phyloP scores from a whole-genome alignment of 2,329 filamentous ascomycete species.

The Colletotrichum zoysiae region DNA sequence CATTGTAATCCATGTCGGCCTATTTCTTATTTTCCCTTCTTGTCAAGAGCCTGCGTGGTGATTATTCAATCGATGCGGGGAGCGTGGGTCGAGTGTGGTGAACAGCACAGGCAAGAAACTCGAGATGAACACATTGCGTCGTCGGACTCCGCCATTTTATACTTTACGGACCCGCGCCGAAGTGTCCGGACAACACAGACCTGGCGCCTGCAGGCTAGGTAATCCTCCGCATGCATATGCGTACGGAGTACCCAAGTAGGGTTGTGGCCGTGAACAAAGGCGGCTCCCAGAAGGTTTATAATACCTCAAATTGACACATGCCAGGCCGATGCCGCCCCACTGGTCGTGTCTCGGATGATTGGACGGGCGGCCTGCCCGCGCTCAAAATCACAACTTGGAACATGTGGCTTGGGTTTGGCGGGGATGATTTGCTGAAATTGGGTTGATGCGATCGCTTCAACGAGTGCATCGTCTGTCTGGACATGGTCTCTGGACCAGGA shows the following conservation, averaged over 20 bases:
- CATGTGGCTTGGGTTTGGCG: neutral
- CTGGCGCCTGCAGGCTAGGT: slow-evolving; percentile 1
- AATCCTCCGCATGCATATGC: slow-evolving; percentile 1
- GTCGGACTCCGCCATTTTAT: slow-evolving; percentile 26
- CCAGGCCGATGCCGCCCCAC: neutral
- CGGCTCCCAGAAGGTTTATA: neutral
- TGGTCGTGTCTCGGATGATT: neutral
- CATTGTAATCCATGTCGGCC: slow-evolving; percentile 19
- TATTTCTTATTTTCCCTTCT: neutral
- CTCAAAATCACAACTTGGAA: neutral
- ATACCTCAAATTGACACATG: neutral
- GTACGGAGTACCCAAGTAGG: neutral
- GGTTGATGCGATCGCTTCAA: neutral
- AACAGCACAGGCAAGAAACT: too few relatives aligned
- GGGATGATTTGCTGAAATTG: neutral
- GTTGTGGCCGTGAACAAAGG: neutral
- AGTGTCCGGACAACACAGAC: slow-evolving; percentile 12
- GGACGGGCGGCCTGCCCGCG: slow-evolving; percentile 2
- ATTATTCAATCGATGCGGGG: neutral
- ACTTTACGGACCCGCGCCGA: neutral
- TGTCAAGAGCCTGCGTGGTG: neutral
- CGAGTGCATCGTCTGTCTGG: neutral
- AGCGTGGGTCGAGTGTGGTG: neutral
- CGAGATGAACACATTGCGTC: neutral
- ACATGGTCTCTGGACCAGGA: accelerated